These are phyloP conservation scores for Niebla homalea DNA, from an alignment of 495 filamentous ascomycete species.

Conservation along the genomic window DNA sequence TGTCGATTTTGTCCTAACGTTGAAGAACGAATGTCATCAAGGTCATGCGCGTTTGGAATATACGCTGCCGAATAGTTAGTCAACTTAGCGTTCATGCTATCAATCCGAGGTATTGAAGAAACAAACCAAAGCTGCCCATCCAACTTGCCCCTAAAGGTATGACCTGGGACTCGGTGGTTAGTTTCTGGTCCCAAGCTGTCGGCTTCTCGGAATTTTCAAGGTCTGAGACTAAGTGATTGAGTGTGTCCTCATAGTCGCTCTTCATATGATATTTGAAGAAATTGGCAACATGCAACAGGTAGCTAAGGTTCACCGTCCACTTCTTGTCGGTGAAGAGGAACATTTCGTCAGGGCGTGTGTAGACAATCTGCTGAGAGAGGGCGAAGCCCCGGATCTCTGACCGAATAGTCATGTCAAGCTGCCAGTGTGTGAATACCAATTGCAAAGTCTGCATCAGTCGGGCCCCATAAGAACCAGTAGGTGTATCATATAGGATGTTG, in stretches of 20 bases:
- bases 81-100: neutral
- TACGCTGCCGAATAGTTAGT: slow-evolving; percentile 19
- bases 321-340: slow-evolving; percentile 7
- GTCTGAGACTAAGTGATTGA: slow-evolving; percentile 7
- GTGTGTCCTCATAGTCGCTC: slow-evolving; percentile 7
- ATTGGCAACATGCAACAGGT: slow-evolving; percentile 16
- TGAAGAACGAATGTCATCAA: slow-evolving; percentile 3
- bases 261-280: slow-evolving; percentile 20
- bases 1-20: neutral
- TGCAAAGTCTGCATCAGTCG: slow-evolving; percentile 10
- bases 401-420: slow-evolving; percentile 4
- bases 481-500: neutral
- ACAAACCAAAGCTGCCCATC: slow-evolving; percentile 13
- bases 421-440: slow-evolving; percentile 8
- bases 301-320: slow-evolving; percentile 4
- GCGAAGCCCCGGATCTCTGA: slow-evolving; percentile 4
- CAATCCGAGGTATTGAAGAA: neutral
- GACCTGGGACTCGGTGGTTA: neutral
- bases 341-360: slow-evolving; percentile 6
- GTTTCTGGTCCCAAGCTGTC: slow-evolving; percentile 7
- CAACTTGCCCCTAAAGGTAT: slow-evolving; percentile 6
- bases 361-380: slow-evolving; percentile 12
- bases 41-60: slow-evolving; percentile 25
- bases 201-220: slow-evolving; percentile 10
- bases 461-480: neutral